Percentiles rank a stretch among this genome's conserved stretches.
These are phyloP conservation scores for Inga oerstediana DNA, from an alignment of 306 rosid species.

Conservation along the genomic window DNA sequence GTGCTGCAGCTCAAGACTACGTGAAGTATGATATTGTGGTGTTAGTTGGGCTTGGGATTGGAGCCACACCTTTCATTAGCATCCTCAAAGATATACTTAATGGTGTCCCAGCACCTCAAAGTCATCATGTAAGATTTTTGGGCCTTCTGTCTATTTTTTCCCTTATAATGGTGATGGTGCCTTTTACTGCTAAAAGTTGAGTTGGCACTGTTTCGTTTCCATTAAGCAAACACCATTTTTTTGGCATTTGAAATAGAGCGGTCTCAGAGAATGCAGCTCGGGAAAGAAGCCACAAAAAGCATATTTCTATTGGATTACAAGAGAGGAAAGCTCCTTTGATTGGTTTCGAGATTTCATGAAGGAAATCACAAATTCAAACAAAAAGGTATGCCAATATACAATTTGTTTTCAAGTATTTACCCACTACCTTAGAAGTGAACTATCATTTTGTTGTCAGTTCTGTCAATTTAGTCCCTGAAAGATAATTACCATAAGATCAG, in stretches of 20 bases:
- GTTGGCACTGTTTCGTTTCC: conserved; percentile 29
- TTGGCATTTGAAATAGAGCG: conserved; percentile 56
- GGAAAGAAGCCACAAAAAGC: conserved; percentile 69
- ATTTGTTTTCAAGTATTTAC: conserved; percentile 4
- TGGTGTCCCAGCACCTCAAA: conserved; percentile 34
- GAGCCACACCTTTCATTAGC: conserved; percentile 92
- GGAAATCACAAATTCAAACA: conserved; percentile 56
- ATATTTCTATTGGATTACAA: conserved; percentile 85
- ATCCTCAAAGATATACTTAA: conserved; percentile 74
- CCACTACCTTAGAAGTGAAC: neutral
- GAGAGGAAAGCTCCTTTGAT: conserved; percentile 88
- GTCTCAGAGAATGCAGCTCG: conserved; percentile 50
- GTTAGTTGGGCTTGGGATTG: conserved; percentile 88
- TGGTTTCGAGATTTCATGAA: conserved; percentile 87
- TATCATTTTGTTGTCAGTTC: neutral
- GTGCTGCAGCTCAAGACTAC: conserved; percentile 88
- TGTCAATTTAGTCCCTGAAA: neutral
- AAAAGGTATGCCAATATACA: conserved; percentile 51
- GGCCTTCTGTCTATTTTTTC: neutral
- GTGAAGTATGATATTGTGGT: conserved; percentile 73
- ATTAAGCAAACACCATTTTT: conserved; percentile 33
- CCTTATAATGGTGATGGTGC: neutral
- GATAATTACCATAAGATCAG: neutral
- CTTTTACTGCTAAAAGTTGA: conserved; percentile 23
- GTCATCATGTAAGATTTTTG: conserved; percentile 44